phyloP scores from a whole-genome alignment of 345 rosid genomes.

The Orychophragmus violaceus region DNA sequence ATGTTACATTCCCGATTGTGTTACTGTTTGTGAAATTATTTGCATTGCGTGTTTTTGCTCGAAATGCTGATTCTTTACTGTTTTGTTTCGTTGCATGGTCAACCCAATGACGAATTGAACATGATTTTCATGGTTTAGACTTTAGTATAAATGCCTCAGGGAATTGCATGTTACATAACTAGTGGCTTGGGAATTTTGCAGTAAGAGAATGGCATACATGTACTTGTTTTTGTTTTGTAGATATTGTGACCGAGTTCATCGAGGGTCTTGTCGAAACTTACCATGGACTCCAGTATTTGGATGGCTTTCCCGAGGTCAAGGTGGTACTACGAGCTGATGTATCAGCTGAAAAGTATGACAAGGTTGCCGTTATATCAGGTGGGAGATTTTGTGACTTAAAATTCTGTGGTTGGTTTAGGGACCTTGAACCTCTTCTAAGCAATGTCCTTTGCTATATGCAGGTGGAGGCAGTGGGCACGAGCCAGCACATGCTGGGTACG shows the following conservation, averaged over 20 bases:
- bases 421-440: neutral
- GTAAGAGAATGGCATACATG: neutral
- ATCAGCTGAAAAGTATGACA: slow-evolving; percentile 54
- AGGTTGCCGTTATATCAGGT: slow-evolving; percentile 97
- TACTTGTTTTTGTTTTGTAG: slow-evolving; percentile 35
- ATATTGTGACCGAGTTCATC: slow-evolving; percentile 87
- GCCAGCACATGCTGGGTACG: slow-evolving; percentile 97
- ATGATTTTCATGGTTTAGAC: neutral
- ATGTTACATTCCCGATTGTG: slow-evolving; percentile 15
- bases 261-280: slow-evolving; percentile 94
- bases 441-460: slow-evolving; percentile 21
- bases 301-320: slow-evolving; percentile 97
- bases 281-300: slow-evolving; percentile 80
- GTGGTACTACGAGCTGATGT: slow-evolving; percentile 93
- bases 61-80: slow-evolving; percentile 7
- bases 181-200: neutral
- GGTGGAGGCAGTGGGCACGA: slow-evolving; percentile 99
- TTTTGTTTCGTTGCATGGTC: slow-evolving; percentile 22
- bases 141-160: neutral
- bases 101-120: neutral
- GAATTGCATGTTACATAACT: neutral
- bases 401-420: neutral
- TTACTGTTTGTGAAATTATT: slow-evolving; percentile 7
- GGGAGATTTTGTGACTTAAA: neutral
- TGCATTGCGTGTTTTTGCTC: slow-evolving; percentile 19